Evolutionary conservation across 257 asterid species (phyloP).

Genomic region (Scutellaria baicalensis): DNA sequence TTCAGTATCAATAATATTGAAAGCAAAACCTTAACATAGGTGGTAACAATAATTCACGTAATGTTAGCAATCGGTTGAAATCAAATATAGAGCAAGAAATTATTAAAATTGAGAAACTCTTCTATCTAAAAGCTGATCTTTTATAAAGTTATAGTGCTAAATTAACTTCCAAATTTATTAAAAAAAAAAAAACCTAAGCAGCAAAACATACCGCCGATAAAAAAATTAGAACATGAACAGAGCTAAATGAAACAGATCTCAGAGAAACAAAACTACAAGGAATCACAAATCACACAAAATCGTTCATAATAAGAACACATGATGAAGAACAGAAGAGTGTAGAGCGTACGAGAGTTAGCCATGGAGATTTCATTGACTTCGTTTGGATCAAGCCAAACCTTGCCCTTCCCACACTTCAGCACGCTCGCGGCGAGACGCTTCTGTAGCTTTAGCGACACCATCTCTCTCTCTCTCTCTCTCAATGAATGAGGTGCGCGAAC

Average conservation of each 20-base stretch:
- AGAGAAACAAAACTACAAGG: not conserved
- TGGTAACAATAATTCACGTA: not conserved
- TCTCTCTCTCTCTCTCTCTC: not conserved
- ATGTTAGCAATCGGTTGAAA: not conserved
- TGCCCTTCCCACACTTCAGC: slow-evolving; percentile 42
- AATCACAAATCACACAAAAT: not conserved
- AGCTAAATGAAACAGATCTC: not conserved
- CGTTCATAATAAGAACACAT: not conserved
- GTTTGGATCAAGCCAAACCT: slow-evolving; percentile 49
- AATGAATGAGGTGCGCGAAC: slow-evolving; percentile 4
- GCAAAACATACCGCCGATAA: not conserved
- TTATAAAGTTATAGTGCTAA: too few relatives aligned
- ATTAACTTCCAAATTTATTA: not conserved
- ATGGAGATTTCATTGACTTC: slow-evolving; percentile 39
- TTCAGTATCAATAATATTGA: too few relatives aligned
- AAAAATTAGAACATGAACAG: not conserved
- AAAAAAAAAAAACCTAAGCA: not conserved
- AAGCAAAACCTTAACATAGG: too few relatives aligned
- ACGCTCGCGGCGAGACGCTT: slow-evolving; percentile 48
- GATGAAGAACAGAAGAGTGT: not conserved
- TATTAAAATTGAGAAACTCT: not conserved
- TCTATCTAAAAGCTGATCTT: not conserved
- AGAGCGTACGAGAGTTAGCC: slow-evolving; percentile 39
- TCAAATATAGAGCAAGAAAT: not conserved
- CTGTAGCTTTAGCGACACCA: slow-evolving; percentile 43